phyloP scores from a whole-genome alignment of 2,329 filamentous ascomycete species.

The Aspergillus glaucus region DNA sequence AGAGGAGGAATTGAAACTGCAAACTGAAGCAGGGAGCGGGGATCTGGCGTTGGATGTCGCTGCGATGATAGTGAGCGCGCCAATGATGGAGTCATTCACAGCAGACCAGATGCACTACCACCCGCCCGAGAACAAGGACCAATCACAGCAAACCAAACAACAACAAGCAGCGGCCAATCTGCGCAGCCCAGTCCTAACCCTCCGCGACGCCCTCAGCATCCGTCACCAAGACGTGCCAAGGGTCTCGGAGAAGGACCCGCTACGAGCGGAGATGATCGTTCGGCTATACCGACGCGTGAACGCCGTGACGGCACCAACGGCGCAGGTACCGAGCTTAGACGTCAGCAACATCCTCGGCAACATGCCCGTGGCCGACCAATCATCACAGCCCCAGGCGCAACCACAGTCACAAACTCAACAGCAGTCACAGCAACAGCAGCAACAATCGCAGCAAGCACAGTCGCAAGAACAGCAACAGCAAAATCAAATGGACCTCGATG shows the following conservation, averaged over 20 bases:
- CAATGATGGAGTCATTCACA: conserved; percentile 34
- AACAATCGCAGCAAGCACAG: no score
- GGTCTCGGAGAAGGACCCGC: conserved; percentile 38
- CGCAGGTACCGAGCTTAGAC: conserved; percentile 36
- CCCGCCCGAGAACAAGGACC: conserved; percentile 24
- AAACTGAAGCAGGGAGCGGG: conserved; percentile 34
- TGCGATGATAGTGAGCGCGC: conserved; percentile 38
- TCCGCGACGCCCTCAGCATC: conserved; percentile 35
- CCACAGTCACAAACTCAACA: no score
- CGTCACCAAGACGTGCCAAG: conserved; percentile 35
- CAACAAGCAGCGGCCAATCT: conserved; percentile 9
- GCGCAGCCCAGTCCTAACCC: conserved; percentile 31
- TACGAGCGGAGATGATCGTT: conserved; percentile 40
- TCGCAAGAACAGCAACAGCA: conserved; percentile 11
- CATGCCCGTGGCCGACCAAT: conserved; percentile 21
- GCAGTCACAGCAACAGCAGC: no score
- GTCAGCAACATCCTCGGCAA: conserved; percentile 39
- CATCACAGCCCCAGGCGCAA: not conserved
- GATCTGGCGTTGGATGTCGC: conserved; percentile 40
- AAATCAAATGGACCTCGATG: conserved; percentile 29
- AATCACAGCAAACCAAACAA: not conserved
- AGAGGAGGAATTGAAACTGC: conserved; percentile 38
- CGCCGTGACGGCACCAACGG: conserved; percentile 30
- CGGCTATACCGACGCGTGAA: conserved; percentile 42
- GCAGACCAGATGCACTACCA: conserved; percentile 32